Evolutionary conservation across 805 yeast genomes (phyloP).

Genomic region (Pichia nanzhaoensis): DNA sequence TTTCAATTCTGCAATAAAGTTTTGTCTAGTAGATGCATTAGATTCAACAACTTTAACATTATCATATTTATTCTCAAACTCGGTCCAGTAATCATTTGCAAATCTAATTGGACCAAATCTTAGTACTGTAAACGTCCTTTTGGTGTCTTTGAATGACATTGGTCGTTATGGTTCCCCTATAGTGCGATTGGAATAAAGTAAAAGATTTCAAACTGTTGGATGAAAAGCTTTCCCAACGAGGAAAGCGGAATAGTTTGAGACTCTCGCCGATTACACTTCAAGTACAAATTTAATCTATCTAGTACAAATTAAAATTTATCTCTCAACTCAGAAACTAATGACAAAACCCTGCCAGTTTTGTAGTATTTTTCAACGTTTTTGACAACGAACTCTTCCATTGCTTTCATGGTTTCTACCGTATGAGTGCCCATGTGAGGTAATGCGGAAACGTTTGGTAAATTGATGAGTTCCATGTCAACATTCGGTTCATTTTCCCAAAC

Average conservation of each 20-base stretch:
- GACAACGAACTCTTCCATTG: slow-evolving; percentile 77
- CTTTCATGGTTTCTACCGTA: slow-evolving; percentile 61
- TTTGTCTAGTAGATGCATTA: slow-evolving; percentile 35
- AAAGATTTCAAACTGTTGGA: background rate
- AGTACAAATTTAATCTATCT: background rate
- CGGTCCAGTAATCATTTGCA: slow-evolving; percentile 59
- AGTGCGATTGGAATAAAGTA: background rate
- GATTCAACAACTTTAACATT: slow-evolving; percentile 41
- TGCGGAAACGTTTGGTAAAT: slow-evolving; percentile 62
- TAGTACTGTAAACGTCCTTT: slow-evolving; percentile 51
- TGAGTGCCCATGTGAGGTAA: slow-evolving; percentile 92
- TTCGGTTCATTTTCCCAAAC: slow-evolving; percentile 73
- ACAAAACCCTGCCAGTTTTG: slow-evolving; percentile 59
- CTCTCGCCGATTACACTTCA: background rate
- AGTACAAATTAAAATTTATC: slow-evolving; percentile 1
- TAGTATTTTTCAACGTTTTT: slow-evolving; percentile 55
- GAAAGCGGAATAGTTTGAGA: too few relatives aligned
- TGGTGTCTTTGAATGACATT: slow-evolving; percentile 12
- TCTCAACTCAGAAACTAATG: slow-evolving; percentile 72
- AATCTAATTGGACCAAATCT: slow-evolving; percentile 55
- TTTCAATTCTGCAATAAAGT: slow-evolving; percentile 34
- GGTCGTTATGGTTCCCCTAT: background rate
- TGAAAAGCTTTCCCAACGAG: too few relatives aligned
- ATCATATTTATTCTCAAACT: slow-evolving; percentile 21
- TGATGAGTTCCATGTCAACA: slow-evolving; percentile 51